Evolutionary conservation across 2,329 filamentous ascomycete genomes (phyloP).

Genomic region (Aspergillus tanneri): DNA sequence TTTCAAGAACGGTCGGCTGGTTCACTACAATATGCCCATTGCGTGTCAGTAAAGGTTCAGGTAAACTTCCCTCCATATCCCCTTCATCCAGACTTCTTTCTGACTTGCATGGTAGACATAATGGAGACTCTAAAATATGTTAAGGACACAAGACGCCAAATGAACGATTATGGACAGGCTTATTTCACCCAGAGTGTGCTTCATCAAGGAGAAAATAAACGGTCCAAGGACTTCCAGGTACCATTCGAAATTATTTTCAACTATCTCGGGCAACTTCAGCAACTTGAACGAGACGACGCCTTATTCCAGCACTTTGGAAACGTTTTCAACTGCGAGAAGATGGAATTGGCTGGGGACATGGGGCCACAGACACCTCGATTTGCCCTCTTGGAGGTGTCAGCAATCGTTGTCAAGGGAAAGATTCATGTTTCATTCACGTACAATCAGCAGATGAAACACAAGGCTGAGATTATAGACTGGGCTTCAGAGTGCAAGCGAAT

Average conservation of each 20-base stretch:
- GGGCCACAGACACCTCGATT: constrained; percentile 46
- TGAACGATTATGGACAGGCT: constrained; percentile 31
- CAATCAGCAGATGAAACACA: constrained; percentile 49
- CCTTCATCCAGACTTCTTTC: not conserved
- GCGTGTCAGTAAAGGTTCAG: constrained; percentile 29
- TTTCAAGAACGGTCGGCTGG: constrained; percentile 52
- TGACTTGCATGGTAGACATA: constrained; percentile 23
- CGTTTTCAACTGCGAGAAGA: constrained; percentile 28
- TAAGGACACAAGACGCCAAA: constrained; percentile 40
- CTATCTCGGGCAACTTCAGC: constrained; percentile 40
- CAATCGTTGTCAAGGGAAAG: constrained; percentile 48
- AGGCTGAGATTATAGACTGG: constrained; percentile 45
- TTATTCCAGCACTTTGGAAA: constrained; percentile 45
- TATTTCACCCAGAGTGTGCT: constrained; percentile 38
- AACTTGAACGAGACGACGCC: constrained; percentile 47
- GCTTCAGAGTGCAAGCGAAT: constrained; percentile 40
- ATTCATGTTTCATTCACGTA: constrained; percentile 52
- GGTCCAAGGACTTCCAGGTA: constrained; percentile 37
- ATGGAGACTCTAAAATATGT: constrained; percentile 36
- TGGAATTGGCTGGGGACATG: constrained; percentile 45
- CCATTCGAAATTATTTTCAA: constrained; percentile 45
- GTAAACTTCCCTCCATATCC: constrained; percentile 15
- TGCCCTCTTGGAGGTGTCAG: constrained; percentile 53
- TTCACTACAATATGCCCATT: constrained; percentile 51
- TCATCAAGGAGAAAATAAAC: constrained; percentile 26